Evolutionary conservation across 495 filamentous ascomycete species (phyloP).

Genomic region (Podospora didyma): DNA sequence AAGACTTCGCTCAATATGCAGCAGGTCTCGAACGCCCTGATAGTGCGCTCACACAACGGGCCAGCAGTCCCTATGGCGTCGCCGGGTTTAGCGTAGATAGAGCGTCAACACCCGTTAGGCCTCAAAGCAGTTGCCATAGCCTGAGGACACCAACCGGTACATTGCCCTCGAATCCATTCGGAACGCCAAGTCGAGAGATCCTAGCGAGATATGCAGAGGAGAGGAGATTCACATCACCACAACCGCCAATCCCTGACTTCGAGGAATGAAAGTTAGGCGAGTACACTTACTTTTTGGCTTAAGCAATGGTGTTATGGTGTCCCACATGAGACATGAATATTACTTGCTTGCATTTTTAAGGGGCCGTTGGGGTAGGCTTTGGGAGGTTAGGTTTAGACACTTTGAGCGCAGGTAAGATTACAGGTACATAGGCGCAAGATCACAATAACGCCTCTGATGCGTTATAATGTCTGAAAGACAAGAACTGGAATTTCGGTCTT

Average conservation of each 20-base stretch:
- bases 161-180: slow-evolving; percentile 9
- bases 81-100: slow-evolving; percentile 1
- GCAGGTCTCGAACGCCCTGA: slow-evolving; percentile 16
- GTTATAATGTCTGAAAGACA: no score
- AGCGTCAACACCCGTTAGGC: not conserved
- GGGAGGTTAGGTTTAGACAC: no score
- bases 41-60: slow-evolving; percentile 19
- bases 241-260: not conserved
- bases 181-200: slow-evolving; percentile 6
- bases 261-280: not conserved
- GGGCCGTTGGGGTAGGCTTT: no score
- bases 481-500: no score
- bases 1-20: slow-evolving; percentile 39
- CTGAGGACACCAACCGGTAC: slow-evolving; percentile 8
- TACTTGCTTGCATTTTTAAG: not conserved
- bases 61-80: slow-evolving; percentile 9
- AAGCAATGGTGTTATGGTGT: not conserved
- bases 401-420: no score
- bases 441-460: no score
- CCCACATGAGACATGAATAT: not conserved
- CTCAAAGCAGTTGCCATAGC: slow-evolving; percentile 15
- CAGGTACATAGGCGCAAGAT: not conserved
- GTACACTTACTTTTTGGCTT: not conserved
- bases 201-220: slow-evolving; percentile 11
- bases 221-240: not conserved